Evolutionary conservation across 164 flowering plant genomes (phyloP).

Genomic region (Buxus sempervirens): DNA sequence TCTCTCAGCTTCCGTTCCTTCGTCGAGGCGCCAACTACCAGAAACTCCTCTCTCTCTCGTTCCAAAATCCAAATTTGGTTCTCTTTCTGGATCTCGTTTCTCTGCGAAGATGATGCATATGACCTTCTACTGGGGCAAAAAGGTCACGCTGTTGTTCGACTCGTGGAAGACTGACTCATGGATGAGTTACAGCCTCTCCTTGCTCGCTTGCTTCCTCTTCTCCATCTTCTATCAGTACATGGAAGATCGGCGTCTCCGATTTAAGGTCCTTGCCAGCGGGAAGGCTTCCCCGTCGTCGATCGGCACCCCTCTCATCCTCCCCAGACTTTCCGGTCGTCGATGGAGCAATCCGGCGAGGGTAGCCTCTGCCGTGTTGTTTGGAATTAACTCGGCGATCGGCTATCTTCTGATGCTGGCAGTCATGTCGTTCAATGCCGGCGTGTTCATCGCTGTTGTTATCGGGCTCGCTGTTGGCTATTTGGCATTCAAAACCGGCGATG

Average conservation of each 20-base stretch:
- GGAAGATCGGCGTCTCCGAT: conserved; percentile 61
- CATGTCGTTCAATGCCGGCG: conserved; percentile 79
- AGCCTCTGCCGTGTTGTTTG: conserved; percentile 39
- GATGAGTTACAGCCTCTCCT: conserved; percentile 48
- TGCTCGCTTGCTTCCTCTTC: conserved; percentile 58
- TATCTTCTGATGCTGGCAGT: conserved; percentile 76
- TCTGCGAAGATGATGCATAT: conserved; percentile 70
- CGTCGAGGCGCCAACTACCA: too few species aligned
- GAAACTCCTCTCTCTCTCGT: too few species aligned
- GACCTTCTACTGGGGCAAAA: conserved; percentile 89
- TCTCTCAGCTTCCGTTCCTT: too few species aligned
- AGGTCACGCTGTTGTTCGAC: conserved; percentile 63
- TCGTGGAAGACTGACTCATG: conserved; percentile 71
- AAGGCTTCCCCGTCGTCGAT: conserved; percentile 6
- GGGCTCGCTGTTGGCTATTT: conserved; percentile 60
- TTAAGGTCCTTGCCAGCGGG: conserved; percentile 21
- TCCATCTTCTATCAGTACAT: conserved; percentile 79
- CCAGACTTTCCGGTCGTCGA: conserved; percentile 4
- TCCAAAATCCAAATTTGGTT: too few species aligned
- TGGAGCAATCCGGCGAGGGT: conserved; percentile 17
- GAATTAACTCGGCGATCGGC: conserved; percentile 61
- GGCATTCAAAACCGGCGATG: conserved; percentile 38
- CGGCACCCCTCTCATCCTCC: conserved; percentile 24
- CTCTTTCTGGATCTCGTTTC: too few species aligned
- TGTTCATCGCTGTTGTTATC: conserved; percentile 58